Evolutionary conservation across 305 asterid species (phyloP), one percentile per base, ranked within the genome.

Genomic region (Caryopteris hybrid): DNA sequence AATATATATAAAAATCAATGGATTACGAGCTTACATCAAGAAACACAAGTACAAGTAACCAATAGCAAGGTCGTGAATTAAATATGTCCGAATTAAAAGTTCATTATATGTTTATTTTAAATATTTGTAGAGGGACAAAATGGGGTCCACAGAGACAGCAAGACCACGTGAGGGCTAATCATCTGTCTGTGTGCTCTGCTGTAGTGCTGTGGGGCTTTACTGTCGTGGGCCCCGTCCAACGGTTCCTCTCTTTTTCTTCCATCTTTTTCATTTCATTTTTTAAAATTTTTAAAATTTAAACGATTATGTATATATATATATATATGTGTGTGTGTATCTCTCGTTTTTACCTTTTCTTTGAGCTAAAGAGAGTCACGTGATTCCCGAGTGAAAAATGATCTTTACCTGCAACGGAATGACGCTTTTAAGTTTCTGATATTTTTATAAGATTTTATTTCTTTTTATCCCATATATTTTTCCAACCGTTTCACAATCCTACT

Each of bases 101-200:
- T 36, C 27, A 11, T 25, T 38, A 43, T 43, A 22, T 21, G 5
- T 5, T 9, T 27, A 16, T 21, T 47, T 1, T 46, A 0, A 20
- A 20, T 50, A n/a, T n/a, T 7, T 13, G 5, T 21, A 25, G 6
- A 16, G 70, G 43, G 74, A 41, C 54, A 41, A 21, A 0, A 79
- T 60, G 80, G 88, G 88, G 69, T 71, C 74, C 56, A n/a, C 0
- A 6, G 12, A 14, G 63, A 81, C 93, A 89, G 91, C 81, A 27
- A 67, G 74, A 76, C 81, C 96, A 87, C 78, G 95, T 88, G 91
- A 79, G 46, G 73, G 71, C 67, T 82, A 82, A 85, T 89, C 78
- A 80, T 80, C 77, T 70, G 76, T 54, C 18, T 68, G 65, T 70
- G 76, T 43, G 74, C 16, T 51, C 67, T 51, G 77, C 59, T 42